A percentile compares a stretch with the other conserved stretches of the same genome.
These are phyloP conservation scores for Xylogone sp. DNA, from an alignment of 2,329 filamentous ascomycete species.

Conservation along the genomic window DNA sequence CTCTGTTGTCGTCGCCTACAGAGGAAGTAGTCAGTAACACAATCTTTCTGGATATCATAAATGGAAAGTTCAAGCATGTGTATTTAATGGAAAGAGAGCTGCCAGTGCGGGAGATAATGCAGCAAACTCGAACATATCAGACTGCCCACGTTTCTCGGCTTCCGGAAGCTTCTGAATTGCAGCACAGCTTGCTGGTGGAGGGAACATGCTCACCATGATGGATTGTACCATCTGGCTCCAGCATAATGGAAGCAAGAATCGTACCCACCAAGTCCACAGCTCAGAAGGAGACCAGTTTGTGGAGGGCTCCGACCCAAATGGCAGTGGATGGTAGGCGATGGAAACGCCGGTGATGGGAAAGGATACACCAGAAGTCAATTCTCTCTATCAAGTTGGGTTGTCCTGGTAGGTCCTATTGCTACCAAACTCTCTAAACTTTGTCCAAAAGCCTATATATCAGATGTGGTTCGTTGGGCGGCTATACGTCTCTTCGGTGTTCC, in stretches of 20 bases:
- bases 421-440: no score
- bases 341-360: no score
- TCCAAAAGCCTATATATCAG: no score
- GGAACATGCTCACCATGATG: slow-evolving; percentile 22
- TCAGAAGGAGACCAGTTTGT: neutral
- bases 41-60: no score
- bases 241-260: slow-evolving; percentile 23
- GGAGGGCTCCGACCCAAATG: neutral
- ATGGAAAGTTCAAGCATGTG: neutral
- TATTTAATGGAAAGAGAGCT: neutral
- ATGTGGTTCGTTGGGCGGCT: no score
- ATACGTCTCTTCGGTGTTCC: neutral
- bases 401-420: no score
- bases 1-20: slow-evolving; percentile 21
- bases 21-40: neutral
- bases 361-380: no score
- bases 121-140: no score
- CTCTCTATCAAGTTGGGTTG: no score
- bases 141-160: neutral
- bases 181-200: neutral
- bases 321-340: no score
- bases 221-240: slow-evolving; percentile 26
- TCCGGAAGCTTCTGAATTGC: neutral
- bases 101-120: neutral
- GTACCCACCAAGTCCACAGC: slow-evolving; percentile 1